These are phyloP conservation scores for Spathaspora girioi DNA, from an alignment of 805 yeast species.

Conservation along the genomic window DNA sequence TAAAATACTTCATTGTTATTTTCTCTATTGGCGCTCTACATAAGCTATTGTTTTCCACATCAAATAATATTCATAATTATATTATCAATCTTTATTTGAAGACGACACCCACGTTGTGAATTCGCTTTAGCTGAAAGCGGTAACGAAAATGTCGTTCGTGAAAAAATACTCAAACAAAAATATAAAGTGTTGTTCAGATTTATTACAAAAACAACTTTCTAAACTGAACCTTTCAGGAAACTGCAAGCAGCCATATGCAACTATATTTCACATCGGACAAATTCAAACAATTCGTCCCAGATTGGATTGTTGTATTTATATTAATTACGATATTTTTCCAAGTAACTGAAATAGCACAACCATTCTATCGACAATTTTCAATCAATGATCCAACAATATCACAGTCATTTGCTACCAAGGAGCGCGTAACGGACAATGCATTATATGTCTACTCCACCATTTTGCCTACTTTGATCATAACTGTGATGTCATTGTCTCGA, in stretches of 20 bases:
- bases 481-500: constrained; percentile 6
- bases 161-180: neutral
- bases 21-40: too few relatives aligned
- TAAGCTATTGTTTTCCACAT: too few relatives aligned
- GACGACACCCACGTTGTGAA: too few relatives aligned
- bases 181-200: neutral
- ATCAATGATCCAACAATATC: constrained; percentile 24
- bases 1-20: too few relatives aligned
- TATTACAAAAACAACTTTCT: neutral
- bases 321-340: constrained; percentile 16
- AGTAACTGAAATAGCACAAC: constrained; percentile 20
- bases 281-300: constrained; percentile 15
- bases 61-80: too few relatives aligned
- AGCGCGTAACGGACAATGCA: constrained; percentile 28
- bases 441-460: constrained; percentile 25
- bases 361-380: constrained; percentile 26
- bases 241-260: constrained; percentile 4
- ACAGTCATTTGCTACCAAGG: constrained; percentile 26
- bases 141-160: neutral
- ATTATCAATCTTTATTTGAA: too few relatives aligned
- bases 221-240: neutral
- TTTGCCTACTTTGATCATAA: constrained; percentile 22
- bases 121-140: too few relatives aligned
- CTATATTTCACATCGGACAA: constrained; percentile 6
- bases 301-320: constrained; percentile 21